Percentiles rank a stretch among this genome's conserved stretches.
Conservation (phyloP, 2,329 filamentous ascomycete genomes). For the Cercospora sojina region DNA sequence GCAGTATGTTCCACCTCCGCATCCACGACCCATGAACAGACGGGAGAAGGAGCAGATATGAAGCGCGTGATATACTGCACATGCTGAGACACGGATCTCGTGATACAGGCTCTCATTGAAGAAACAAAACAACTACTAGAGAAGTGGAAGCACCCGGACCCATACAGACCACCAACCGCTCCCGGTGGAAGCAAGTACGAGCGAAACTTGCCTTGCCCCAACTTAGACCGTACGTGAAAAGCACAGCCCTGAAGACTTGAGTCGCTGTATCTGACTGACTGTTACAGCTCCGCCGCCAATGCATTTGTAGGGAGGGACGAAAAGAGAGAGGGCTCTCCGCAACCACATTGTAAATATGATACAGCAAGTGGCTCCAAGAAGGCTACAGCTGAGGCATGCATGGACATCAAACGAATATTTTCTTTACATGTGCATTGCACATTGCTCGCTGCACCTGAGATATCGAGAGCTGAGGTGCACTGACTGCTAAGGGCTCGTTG, state of each 20-base stretch:
- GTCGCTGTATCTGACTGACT: slow-evolving; percentile 6
- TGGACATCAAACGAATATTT: neutral
- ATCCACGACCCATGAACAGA: neutral
- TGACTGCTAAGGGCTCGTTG: neutral
- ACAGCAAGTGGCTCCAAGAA: neutral
- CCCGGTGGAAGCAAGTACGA: slow-evolving; percentile 98
- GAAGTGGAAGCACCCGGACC: slow-evolving; percentile 97
- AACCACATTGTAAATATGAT: neutral
- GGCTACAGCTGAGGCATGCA: neutral
- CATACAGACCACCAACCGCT: slow-evolving; percentile 83
- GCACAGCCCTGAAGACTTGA: neutral
- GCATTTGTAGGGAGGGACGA: slow-evolving; percentile 39
- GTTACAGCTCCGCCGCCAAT: slow-evolving; percentile 52
- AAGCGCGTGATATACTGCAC: neutral
- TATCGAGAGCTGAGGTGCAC: neutral
- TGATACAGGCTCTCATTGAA: slow-evolving; percentile 68
- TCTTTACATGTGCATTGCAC: neutral
- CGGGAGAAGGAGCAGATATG: neutral
- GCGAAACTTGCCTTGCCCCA: slow-evolving; percentile 79
- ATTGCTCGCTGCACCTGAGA: neutral
- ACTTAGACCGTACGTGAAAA: slow-evolving; percentile 69
- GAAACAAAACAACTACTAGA: slow-evolving; percentile 87
- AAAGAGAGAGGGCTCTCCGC: neutral
- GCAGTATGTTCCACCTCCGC: slow-evolving; percentile 58
- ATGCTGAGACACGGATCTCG: too few species aligned